Percentiles rank a stretch among this genome's conserved stretches.
Conservation (phyloP, 352 stramenopile genomes). For the Pythium plurisporium region DNA sequence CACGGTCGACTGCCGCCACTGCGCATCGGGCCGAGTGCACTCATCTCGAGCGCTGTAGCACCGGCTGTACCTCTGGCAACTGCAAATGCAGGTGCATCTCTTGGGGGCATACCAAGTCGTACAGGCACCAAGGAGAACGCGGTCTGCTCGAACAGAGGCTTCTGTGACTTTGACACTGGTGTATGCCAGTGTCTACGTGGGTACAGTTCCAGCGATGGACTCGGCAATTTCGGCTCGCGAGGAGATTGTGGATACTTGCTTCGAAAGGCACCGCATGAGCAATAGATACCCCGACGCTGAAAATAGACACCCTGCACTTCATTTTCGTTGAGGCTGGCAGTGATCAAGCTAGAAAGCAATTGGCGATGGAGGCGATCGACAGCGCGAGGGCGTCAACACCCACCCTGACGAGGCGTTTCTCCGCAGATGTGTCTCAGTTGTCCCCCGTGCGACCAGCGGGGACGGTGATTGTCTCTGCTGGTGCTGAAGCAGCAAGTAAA, state of each 20-base stretch:
- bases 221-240: slow-evolving; percentile 45
- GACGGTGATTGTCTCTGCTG: slow-evolving; percentile 5
- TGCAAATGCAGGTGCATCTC: slow-evolving; percentile 35
- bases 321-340: neutral
- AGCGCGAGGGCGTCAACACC: neutral
- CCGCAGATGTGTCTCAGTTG: neutral
- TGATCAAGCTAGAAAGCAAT: too few species aligned
- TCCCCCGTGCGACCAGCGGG: slow-evolving; percentile 1
- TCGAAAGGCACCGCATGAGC: slow-evolving; percentile 5
- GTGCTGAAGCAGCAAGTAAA: slow-evolving; percentile 19
- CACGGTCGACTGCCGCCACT: slow-evolving; percentile 47
- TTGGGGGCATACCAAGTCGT: slow-evolving; percentile 38
- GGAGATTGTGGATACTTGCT: slow-evolving; percentile 57
- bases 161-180: slow-evolving; percentile 66
- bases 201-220: slow-evolving; percentile 60
- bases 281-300: slow-evolving; percentile 1
- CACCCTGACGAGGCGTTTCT: slow-evolving; percentile 4
- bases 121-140: slow-evolving; percentile 87
- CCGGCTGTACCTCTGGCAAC: slow-evolving; percentile 21
- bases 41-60: slow-evolving; percentile 15
- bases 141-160: slow-evolving; percentile 85
- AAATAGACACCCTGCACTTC: slow-evolving; percentile 19
- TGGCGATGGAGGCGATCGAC: neutral
- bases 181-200: slow-evolving; percentile 44
- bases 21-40: slow-evolving; percentile 21